Base-by-base conservation (phyloP, 2,329 filamentous ascomycete genomes). In the Canariomyces notabilis region DNA sequence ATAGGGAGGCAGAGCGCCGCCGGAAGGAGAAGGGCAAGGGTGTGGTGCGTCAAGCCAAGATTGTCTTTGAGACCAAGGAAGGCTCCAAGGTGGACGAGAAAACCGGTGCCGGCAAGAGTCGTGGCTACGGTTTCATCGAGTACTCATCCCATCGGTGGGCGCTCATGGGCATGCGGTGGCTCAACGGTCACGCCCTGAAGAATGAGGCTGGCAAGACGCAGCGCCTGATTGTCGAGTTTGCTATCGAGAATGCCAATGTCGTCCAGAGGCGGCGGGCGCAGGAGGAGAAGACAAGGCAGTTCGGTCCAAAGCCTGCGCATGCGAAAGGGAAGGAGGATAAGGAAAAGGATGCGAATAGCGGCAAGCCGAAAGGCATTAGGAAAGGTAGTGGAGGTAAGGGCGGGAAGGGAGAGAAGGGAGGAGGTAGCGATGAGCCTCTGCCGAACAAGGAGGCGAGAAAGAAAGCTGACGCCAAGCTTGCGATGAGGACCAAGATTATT, bases 81-180 rank as follows among this genome's bases (percentile, higher is more conserved):
- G 93, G 93, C 37, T 81, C 81, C 60, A 97, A 96, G 70, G 81
- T 95, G 12, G 68, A 76, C 7, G 89, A 95, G 67, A 75, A 79
- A 35, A 81, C 74, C 41, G 89, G 87, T 6, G 89, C 82, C 6
- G 90, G 90, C 37, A 80, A 87, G 62, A 93, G 87, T 64, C 80
- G 91, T 64, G 93, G 93, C 5, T 98, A 98, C 64, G 93, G 94
- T 11, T 98, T 98, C 71, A 86, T 98, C 56, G 93, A 98, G 69
- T 98, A 96, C 68, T 86, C 83, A 54, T 93, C 87, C 22, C 93
- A 98, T 62, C 85, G 93, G 40, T 91, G 85, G 74, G 93, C 93
- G 12, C 75, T 98, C 32, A 97, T 97, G 88, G 93, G 89, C 19
- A 73, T 98, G 52, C 78, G 93, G 37, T 97, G 89, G 82, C 75